These are phyloP conservation scores for Lentinula detonsa DNA, from an alignment of 768 basidiomycete species.

Conservation along the genomic window DNA sequence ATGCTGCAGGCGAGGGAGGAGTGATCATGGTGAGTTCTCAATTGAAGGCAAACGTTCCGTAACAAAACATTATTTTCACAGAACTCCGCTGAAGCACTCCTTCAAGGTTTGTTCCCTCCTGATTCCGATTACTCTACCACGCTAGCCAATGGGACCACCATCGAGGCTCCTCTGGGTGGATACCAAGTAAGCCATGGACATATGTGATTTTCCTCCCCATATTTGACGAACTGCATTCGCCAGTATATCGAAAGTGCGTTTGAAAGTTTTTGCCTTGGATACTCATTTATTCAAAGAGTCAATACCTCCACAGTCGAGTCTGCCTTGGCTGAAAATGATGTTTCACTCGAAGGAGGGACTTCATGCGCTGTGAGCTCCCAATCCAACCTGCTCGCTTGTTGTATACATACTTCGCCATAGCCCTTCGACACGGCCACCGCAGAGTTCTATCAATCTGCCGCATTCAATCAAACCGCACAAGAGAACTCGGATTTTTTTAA, in stretches of 20 bases:
- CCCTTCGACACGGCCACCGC: constrained; percentile 40
- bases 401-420: constrained; percentile 19
- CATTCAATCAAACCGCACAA: constrained; percentile 38
- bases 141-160: constrained; percentile 59
- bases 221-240: not conserved
- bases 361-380: constrained; percentile 40
- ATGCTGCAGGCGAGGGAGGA: constrained; percentile 62
- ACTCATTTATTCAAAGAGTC: not conserved
- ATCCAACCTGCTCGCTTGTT: not conserved
- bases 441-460: constrained; percentile 48
- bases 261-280: not conserved
- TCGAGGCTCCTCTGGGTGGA: constrained; percentile 55
- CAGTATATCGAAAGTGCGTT: constrained; percentile 34
- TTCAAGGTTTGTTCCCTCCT: constrained; percentile 65
- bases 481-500: constrained; percentile 44
- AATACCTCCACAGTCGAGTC: constrained; percentile 41
- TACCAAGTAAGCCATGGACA: constrained; percentile 39
- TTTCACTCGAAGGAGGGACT: constrained; percentile 65
- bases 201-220: not conserved
- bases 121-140: constrained; percentile 39
- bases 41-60: too few relatives aligned
- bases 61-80: constrained; percentile 7
- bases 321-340: constrained; percentile 53
- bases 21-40: constrained; percentile 33
- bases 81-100: constrained; percentile 59